Evolutionary conservation across 164 flowering plant genomes (phyloP), one percentile per base, ranked within the genome.

Genomic region (Chimonanthus praecox): DNA sequence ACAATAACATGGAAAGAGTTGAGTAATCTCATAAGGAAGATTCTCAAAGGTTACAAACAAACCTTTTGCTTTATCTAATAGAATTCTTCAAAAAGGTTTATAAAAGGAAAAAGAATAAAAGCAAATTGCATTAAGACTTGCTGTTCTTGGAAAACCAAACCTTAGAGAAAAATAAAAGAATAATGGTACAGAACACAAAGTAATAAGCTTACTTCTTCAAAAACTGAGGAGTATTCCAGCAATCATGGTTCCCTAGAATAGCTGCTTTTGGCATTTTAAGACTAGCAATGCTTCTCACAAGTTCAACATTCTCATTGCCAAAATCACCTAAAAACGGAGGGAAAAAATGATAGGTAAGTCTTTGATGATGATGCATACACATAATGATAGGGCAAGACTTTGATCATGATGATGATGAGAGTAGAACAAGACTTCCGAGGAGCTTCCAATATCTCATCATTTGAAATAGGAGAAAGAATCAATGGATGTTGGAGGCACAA

Each of bases 161-260:
- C 21, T 16, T 7, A 46, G 10, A 10, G 11, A 44, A 9, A 13
- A 45, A 9, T 7, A 44, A 33, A 16, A 64, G 3, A 69, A 70
- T 6, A 62, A 47, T 45, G 65, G 76, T 7, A 44, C 16, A 66
- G 68, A 44, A 66, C 16, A 66, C 10, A 5, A 5, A 66, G 44
- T 4, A 45, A 33, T 6, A 3, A 66, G 47, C 86, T 81, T 78
- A 90, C 97, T 84, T 87, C 73, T 61, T 70, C 7, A 90, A 81
- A 74, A 90, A 88, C 64, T 83, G 79, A 60, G 74, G 81, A 67
- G 97, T 94, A 9, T 62, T 72, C 97, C 97, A 94, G 46, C 89
- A 74, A 83, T 94, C 98, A 85, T 94, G 98, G 78, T 94, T 94
- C 61, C 97, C 97, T 77, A 94, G 75, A 61, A 94, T 94, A 75